phyloP scores from a whole-genome alignment of 1,284 basidiomycete species.

The Fistulina hepatica region DNA sequence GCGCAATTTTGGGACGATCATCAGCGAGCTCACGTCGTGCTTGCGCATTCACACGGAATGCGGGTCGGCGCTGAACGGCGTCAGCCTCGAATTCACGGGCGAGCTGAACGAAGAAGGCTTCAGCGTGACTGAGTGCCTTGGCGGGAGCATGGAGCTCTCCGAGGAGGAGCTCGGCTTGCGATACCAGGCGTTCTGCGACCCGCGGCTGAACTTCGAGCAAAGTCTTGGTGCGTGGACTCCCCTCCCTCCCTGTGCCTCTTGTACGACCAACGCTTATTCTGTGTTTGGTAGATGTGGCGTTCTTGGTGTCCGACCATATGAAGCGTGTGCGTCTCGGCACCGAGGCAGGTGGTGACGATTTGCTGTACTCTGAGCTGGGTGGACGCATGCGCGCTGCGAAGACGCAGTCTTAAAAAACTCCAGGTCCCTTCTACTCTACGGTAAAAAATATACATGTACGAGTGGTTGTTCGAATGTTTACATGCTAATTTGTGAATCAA shows the following conservation, averaged over 20 bases:
- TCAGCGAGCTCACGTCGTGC: slow-evolving; percentile 76
- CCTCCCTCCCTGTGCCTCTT: too few species aligned
- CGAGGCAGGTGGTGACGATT: slow-evolving; percentile 19
- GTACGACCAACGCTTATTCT: neutral
- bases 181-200: slow-evolving; percentile 79
- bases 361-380: slow-evolving; percentile 27
- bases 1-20: slow-evolving; percentile 84
- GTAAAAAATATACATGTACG: too few species aligned
- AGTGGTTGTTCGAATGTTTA: too few species aligned
- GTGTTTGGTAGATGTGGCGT: slow-evolving; percentile 51
- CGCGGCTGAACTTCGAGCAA: slow-evolving; percentile 74
- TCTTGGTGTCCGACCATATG: slow-evolving; percentile 69
- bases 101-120: slow-evolving; percentile 90
- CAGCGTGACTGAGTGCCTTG: slow-evolving; percentile 80
- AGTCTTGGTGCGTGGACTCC: slow-evolving; percentile 53
- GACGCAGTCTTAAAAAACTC: too few species aligned
- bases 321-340: slow-evolving; percentile 34
- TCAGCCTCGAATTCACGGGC: slow-evolving; percentile 94
- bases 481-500: too few species aligned
- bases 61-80: slow-evolving; percentile 78
- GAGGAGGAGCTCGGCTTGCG: slow-evolving; percentile 65
- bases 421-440: too few species aligned
- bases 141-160: slow-evolving; percentile 71
- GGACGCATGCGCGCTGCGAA: too few species aligned
- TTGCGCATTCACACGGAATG: slow-evolving; percentile 70